These are phyloP conservation scores for Domatiomyces globalis DNA, from an alignment of 2,329 filamentous ascomycete genomes.

Conservation along the genomic window DNA sequence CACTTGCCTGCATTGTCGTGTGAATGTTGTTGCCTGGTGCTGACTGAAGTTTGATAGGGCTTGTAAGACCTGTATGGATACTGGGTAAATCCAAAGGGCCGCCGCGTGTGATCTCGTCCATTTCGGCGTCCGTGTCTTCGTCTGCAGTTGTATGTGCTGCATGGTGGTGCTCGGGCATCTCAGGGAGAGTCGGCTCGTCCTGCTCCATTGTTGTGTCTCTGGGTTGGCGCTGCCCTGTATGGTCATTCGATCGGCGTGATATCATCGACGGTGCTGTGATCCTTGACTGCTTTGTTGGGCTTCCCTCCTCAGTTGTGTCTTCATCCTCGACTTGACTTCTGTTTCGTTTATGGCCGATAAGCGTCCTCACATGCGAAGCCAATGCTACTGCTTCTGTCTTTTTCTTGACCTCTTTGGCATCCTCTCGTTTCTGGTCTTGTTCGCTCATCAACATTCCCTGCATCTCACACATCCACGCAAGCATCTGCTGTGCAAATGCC, in stretches of 20 bases:
- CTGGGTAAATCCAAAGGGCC: constrained; percentile 17
- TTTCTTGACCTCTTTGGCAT: constrained; percentile 16
- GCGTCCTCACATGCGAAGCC: not conserved
- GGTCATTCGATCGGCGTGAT: not conserved
- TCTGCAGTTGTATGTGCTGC: constrained; percentile 1
- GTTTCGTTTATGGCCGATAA: constrained; percentile 9
- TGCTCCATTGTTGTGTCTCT: not conserved
- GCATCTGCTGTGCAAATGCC: constrained; percentile 17
- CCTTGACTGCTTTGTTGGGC: not conserved
- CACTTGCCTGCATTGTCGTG: not conserved
- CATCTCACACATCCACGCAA: constrained; percentile 18
- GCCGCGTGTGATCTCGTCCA: constrained; percentile 15
- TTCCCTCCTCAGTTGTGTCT: not conserved
- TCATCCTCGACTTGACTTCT: constrained; percentile 8
- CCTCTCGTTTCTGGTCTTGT: constrained; percentile 12
- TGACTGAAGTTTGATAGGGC: constrained; percentile 10
- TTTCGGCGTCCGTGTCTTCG: constrained; percentile 15
- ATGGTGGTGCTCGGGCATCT: not conserved
- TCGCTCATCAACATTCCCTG: constrained; percentile 15
- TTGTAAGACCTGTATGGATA: constrained; percentile 16
- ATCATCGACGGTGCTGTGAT: not conserved
- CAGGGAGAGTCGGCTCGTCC: not conserved
- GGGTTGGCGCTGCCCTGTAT: not conserved
- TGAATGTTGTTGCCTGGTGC: constrained; percentile 1
- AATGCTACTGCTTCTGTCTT: constrained; percentile 4